phyloP scores from a whole-genome alignment of 164 flowering plant genomes.

The Paratinospora sagittata region DNA sequence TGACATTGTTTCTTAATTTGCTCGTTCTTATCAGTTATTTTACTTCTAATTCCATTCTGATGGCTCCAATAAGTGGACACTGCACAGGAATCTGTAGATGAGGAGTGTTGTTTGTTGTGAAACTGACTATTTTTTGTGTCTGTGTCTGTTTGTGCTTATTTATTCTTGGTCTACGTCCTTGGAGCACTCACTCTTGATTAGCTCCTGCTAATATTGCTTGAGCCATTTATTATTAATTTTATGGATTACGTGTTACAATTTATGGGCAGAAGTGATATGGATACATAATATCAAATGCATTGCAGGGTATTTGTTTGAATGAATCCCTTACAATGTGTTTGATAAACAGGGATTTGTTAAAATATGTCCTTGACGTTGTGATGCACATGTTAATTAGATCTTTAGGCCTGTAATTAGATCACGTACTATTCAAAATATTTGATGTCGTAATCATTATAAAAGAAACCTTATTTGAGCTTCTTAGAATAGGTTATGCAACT shows the following conservation, averaged over 20 bases:
- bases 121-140: not conserved
- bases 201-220: not conserved
- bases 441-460: too few relatives aligned
- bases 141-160: not conserved
- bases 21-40: not conserved
- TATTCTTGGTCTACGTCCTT: not conserved
- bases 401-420: too few relatives aligned
- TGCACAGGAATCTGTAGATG: not conserved
- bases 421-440: too few relatives aligned
- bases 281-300: not conserved
- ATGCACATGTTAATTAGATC: too few relatives aligned
- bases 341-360: not conserved
- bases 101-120: not conserved
- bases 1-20: not conserved
- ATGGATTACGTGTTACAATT: not conserved
- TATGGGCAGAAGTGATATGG: not conserved
- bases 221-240: not conserved
- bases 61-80: too few relatives aligned
- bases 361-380: not conserved
- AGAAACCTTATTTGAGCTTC: too few relatives aligned
- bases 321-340: not conserved
- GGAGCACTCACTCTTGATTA: too few relatives aligned
- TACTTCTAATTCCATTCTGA: too few relatives aligned
- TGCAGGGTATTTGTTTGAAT: not conserved
- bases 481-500: too few relatives aligned